These are phyloP conservation scores for Verticillium dahliae DNA, from an alignment of 2,329 filamentous ascomycete species.

Conservation along the genomic window DNA sequence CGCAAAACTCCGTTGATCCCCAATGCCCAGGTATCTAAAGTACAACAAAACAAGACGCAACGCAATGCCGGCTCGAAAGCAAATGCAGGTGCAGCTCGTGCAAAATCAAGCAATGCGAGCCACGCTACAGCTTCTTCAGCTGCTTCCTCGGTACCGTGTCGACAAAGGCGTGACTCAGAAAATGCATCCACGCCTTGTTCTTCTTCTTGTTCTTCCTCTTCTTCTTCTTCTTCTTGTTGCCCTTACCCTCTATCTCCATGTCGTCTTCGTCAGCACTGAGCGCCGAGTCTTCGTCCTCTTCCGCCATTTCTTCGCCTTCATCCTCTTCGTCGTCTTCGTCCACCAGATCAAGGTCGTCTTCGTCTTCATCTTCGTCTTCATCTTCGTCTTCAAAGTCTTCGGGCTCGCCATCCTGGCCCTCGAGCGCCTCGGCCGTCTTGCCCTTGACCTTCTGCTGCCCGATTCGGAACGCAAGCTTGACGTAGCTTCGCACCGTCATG, in stretches of 20 bases:
- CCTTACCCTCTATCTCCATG: conserved; percentile 35
- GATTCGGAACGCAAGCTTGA: conserved; percentile 76
- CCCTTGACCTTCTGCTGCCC: conserved; percentile 31
- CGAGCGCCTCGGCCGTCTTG: conserved; percentile 16
- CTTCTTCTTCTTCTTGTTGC: conserved; percentile 27
- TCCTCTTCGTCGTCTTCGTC: conserved; percentile 13
- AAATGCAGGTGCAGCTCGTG: neutral
- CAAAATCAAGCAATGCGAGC: neutral
- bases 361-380: conserved; percentile 6
- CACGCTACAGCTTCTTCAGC: conserved; percentile 38
- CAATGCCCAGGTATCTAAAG: neutral
- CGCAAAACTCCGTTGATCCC: neutral
- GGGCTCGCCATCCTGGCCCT: conserved; percentile 4
- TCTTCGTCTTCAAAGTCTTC: conserved; percentile 14
- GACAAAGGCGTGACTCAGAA: conserved; percentile 74
- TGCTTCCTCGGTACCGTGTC: conserved; percentile 62
- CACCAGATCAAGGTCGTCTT: conserved; percentile 18
- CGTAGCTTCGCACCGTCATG: conserved; percentile 74
- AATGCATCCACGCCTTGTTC: conserved; percentile 71
- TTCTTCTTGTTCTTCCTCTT: conserved; percentile 47
- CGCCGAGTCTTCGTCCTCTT: conserved; percentile 8
- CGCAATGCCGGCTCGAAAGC: neutral
- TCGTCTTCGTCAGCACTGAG: conserved; percentile 15
- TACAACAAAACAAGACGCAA: neutral
- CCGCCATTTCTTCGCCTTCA: conserved; percentile 16